Conservation (phyloP, 257 asterid species). For the Fraxinus cuspidata region DNA sequence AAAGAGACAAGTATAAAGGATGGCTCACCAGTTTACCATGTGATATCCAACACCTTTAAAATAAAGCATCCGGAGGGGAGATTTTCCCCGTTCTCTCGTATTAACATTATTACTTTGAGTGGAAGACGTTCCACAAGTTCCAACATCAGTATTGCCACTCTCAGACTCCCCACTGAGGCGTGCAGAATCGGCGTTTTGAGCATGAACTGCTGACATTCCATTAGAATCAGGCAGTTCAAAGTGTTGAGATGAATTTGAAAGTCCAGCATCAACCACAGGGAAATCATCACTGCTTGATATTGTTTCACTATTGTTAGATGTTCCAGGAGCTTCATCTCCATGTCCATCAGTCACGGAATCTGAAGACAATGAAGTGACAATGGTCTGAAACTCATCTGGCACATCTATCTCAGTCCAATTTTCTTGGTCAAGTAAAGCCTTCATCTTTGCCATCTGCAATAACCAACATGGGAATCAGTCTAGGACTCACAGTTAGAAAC, state of each 20-base stretch:
- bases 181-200: constrained; percentile 39
- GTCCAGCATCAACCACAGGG: constrained; percentile 42
- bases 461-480: constrained; percentile 40
- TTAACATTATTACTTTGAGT: constrained; percentile 56
- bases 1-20: constrained; percentile 14
- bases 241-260: constrained; percentile 38
- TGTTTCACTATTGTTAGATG: constrained; percentile 40
- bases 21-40: constrained; percentile 96
- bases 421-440: constrained; percentile 97
- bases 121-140: constrained; percentile 45
- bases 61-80: constrained; percentile 69
- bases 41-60: constrained; percentile 84
- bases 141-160: constrained; percentile 54
- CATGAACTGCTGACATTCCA: constrained; percentile 41
- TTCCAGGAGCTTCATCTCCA: constrained; percentile 42
- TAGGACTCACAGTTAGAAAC: constrained; percentile 26
- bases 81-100: constrained; percentile 66
- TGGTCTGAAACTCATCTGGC: constrained; percentile 90
- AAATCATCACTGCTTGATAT: constrained; percentile 45
- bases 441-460: constrained; percentile 82
- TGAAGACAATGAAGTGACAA: constrained; percentile 58
- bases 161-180: constrained; percentile 45
- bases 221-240: constrained; percentile 53
- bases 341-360: constrained; percentile 50
- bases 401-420: constrained; percentile 96